A percentile compares a stretch with the other conserved stretches of the same genome.
These are phyloP conservation scores for Medicago arabica DNA, from an alignment of 306 rosid species.

Conservation along the genomic window DNA sequence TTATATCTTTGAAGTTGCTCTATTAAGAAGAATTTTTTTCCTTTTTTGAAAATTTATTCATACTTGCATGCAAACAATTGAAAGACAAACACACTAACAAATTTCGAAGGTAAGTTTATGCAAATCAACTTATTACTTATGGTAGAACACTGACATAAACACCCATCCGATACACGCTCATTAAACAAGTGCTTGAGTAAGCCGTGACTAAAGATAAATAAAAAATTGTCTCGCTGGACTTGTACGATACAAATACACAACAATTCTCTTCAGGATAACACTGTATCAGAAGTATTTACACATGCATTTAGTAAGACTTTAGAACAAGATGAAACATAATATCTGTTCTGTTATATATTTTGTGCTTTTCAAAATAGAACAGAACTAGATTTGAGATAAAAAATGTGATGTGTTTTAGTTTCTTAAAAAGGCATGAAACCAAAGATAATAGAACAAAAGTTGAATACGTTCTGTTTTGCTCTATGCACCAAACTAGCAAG, in stretches of 20 bases:
- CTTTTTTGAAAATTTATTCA: too few species aligned
- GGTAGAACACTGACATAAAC: too few species aligned
- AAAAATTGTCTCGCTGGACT: too few species aligned
- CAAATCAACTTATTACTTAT: too few species aligned
- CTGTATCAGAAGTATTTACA: background rate
- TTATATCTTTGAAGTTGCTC: too few species aligned
- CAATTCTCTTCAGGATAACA: background rate
- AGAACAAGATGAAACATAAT: slow-evolving; percentile 8
- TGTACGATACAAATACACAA: background rate
- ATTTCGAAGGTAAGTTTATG: too few species aligned
- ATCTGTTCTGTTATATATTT: background rate
- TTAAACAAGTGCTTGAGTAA: background rate
- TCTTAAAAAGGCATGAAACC: background rate
- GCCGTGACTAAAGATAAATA: too few species aligned
- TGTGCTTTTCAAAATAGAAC: slow-evolving; percentile 11
- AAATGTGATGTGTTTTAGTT: slow-evolving; percentile 4
- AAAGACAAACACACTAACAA: too few species aligned
- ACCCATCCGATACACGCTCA: too few species aligned
- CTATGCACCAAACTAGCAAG: slow-evolving; percentile 19
- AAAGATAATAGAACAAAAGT: background rate
- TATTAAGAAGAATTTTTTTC: too few species aligned
- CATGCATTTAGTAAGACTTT: background rate
- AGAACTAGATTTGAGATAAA: background rate
- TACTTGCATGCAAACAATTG: too few species aligned
- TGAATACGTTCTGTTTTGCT: background rate